A percentile compares a stretch with the other conserved stretches of the same genome.
phyloP scores from a whole-genome alignment of 2,329 filamentous ascomycete genomes.

The Dryadomyces quercivorus region DNA sequence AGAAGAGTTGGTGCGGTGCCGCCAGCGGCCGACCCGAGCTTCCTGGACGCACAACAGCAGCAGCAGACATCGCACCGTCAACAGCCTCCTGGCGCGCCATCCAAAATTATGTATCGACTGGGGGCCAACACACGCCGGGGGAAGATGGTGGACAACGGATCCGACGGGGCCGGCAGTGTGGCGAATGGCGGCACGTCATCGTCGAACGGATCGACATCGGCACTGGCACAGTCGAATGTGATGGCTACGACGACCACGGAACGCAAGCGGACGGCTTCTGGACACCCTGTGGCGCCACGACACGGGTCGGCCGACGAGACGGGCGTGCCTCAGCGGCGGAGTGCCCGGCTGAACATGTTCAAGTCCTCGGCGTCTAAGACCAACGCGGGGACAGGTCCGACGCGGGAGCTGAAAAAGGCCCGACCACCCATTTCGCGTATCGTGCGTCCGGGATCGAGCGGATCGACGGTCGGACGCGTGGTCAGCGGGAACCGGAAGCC shows the following conservation, averaged over 20 bases:
- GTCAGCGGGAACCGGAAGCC: slow-evolving; percentile 86
- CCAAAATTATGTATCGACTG: slow-evolving; percentile 50
- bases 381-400: slow-evolving; percentile 47
- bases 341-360: slow-evolving; percentile 57
- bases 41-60: slow-evolving; percentile 29
- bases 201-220: neutral
- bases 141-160: slow-evolving; percentile 24
- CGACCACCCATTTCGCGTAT: slow-evolving; percentile 58
- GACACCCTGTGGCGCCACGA: slow-evolving; percentile 50
- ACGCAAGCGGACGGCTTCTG: slow-evolving; percentile 86
- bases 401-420: slow-evolving; percentile 72
- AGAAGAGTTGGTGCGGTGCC: slow-evolving; percentile 39
- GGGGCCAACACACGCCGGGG: slow-evolving; percentile 28
- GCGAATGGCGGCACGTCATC: slow-evolving; percentile 5
- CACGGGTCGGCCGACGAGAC: slow-evolving; percentile 43
- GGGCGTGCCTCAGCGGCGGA: slow-evolving; percentile 53
- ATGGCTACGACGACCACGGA: slow-evolving; percentile 38
- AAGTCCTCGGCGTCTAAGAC: slow-evolving; percentile 56
- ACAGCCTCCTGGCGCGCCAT: slow-evolving; percentile 26
- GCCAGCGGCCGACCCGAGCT: slow-evolving; percentile 31
- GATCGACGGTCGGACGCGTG: slow-evolving; percentile 67
- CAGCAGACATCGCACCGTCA: slow-evolving; percentile 2
- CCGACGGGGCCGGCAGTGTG: neutral
- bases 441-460: slow-evolving; percentile 52
- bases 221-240: slow-evolving; percentile 16